Evolutionary conservation across 2,329 filamentous ascomycete genomes (phyloP), one percentile per base, ranked within the genome.

Genomic region (Alternaria consortialis): DNA sequence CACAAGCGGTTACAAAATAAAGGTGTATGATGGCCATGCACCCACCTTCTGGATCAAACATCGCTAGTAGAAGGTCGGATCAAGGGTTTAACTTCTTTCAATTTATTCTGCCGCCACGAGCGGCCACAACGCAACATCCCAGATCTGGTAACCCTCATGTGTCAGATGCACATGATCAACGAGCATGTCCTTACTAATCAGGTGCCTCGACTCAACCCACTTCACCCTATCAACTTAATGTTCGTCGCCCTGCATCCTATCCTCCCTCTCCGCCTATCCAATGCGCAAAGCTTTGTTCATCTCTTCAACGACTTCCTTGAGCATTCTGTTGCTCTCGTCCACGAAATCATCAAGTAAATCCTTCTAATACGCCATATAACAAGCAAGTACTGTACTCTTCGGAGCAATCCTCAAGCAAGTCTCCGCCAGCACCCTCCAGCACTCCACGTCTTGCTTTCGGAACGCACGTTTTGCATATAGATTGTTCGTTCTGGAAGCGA

Each of bases 141-240:
- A 66, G 2, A 56, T 31, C 51, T 11, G 25, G 58, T 69, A 69
- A 9, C 60, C 65, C 37, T 56, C 51, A 44, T 58, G 43, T 36
- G 63, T 60, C 17, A 69, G 53, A 61, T 67, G 66, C 47, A 67
- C 64, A 57, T 64, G 58, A 60, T 65, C 66, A 3, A 50, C 62
- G 27, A 69, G 25, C 57, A 58, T 55, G 6, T 67, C 42, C 23
- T 43, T 59, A 36, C 40, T 53, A 34, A 65, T 40, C 17, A 44
- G 6, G 15, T 32, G 25, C 20, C 62, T 62, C 46, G 53, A 48
- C 7, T 63, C 60, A 20, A 63, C 32, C 63, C 63, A 66, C 23
- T 56, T 48, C 15, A 67, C 56, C 12, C 42, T 57, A n/a, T 50
- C 46, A 6, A 11, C 13, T 20, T 23, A 31, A 36, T 36, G 13